phyloP scores from a whole-genome alignment of 1,284 basidiomycete species.

The Porphyrellus sp. region DNA sequence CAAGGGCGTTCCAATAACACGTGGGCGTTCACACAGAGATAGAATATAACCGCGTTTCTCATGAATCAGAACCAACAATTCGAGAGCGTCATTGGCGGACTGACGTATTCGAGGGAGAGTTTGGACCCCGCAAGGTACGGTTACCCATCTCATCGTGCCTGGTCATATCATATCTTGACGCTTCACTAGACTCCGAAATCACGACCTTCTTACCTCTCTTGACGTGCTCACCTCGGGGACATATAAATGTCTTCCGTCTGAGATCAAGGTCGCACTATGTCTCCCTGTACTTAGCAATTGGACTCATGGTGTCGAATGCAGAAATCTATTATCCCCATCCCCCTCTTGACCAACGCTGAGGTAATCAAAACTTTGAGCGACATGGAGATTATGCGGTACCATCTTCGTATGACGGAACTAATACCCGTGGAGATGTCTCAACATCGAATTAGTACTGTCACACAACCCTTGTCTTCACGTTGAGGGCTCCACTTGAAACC shows the following conservation, averaged over 20 bases:
- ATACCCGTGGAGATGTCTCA: constrained; percentile 73
- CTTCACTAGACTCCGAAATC: constrained; percentile 73
- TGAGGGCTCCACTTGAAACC: constrained; percentile 17
- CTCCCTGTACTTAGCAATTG: constrained; percentile 15
- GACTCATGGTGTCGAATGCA: constrained; percentile 34
- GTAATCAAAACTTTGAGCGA: constrained; percentile 63
- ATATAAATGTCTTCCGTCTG: constrained; percentile 74
- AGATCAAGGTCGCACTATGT: constrained; percentile 59
- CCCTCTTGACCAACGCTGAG: constrained; percentile 65
- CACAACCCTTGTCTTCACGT: constrained; percentile 7
- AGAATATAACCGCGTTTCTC: constrained; percentile 84
- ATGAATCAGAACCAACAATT: constrained; percentile 83
- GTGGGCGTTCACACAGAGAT: constrained; percentile 4
- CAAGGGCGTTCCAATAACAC: not conserved
- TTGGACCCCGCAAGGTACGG: constrained; percentile 65
- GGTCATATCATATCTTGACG: constrained; percentile 1
- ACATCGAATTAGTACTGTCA: constrained; percentile 61
- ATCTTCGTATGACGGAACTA: constrained; percentile 71
- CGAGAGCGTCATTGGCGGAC: constrained; percentile 60
- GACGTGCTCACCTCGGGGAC: constrained; percentile 83
- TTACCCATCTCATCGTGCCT: not conserved
- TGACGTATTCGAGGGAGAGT: constrained; percentile 64
- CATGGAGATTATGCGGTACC: constrained; percentile 73
- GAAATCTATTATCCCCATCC: constrained; percentile 65
- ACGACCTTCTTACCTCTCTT: constrained; percentile 83